phyloP scores from a whole-genome alignment of 2,329 filamentous ascomycete genomes.

The Harringtonia aguacate region DNA sequence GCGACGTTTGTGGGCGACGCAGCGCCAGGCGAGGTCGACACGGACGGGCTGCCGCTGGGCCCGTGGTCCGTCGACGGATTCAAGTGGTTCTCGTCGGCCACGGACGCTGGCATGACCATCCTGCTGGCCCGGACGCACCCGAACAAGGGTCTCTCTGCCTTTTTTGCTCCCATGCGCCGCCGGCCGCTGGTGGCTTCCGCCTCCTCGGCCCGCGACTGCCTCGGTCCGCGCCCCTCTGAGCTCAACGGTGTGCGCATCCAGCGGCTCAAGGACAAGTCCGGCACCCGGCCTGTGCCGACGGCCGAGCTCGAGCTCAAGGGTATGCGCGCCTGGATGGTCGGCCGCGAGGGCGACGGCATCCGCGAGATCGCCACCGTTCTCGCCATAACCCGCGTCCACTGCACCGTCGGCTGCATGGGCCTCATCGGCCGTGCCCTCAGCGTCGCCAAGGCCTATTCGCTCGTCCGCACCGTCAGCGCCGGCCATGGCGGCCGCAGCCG shows the following conservation, averaged over 20 bases:
- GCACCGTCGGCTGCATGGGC: slow-evolving; percentile 39
- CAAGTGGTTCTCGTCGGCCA: slow-evolving; percentile 63
- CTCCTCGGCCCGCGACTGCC: slow-evolving; percentile 15
- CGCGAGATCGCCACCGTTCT: slow-evolving; percentile 58
- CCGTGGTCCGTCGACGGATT: slow-evolving; percentile 54
- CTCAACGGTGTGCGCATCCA: slow-evolving; percentile 60
- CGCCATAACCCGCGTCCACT: slow-evolving; percentile 54
- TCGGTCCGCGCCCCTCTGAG: slow-evolving; percentile 23
- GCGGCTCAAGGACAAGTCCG: slow-evolving; percentile 62
- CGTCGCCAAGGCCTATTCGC: slow-evolving; percentile 46
- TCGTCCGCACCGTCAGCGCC: slow-evolving; percentile 41
- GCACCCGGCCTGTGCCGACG: slow-evolving; percentile 59
- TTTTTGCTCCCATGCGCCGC: slow-evolving; percentile 52
- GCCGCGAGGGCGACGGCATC: slow-evolving; percentile 54
- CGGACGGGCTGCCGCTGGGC: slow-evolving; percentile 31
- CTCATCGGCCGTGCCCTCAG: slow-evolving; percentile 45
- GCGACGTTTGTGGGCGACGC: slow-evolving; percentile 26
- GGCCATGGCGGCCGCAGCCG: slow-evolving; percentile 31
- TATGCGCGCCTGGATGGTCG: slow-evolving; percentile 57
- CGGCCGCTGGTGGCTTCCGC: slow-evolving; percentile 14
- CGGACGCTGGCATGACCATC: slow-evolving; percentile 53
- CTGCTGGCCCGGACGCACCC: slow-evolving; percentile 48
- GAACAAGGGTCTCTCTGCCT: slow-evolving; percentile 44
- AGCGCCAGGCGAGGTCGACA: slow-evolving; percentile 11
- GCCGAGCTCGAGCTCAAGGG: slow-evolving; percentile 57